phyloP scores from a whole-genome alignment of 352 stramenopile genomes.

The Phytophthora tubulina region DNA sequence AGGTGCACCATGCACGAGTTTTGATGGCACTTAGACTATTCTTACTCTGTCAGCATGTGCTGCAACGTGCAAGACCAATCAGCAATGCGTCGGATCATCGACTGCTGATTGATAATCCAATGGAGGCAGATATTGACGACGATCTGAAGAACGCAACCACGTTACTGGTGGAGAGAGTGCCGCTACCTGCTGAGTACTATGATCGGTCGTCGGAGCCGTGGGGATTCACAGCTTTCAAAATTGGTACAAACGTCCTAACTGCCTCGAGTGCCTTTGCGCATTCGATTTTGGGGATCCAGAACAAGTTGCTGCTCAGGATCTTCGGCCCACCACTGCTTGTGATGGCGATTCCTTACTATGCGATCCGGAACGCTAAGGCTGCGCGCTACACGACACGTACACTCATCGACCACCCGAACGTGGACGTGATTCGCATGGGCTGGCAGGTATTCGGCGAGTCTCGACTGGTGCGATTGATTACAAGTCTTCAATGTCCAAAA shows the following conservation, averaged over 20 bases:
- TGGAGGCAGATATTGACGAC: constrained; percentile 90
- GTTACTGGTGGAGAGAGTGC: constrained; percentile 82
- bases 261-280: constrained; percentile 84
- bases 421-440: constrained; percentile 88
- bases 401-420: constrained; percentile 82
- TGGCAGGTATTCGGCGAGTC: constrained; percentile 90
- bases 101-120: constrained; percentile 84
- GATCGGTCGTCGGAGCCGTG: constrained; percentile 83
- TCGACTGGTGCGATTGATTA: constrained; percentile 71
- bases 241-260: constrained; percentile 80
- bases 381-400: constrained; percentile 79
- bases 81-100: constrained; percentile 79
- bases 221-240: constrained; percentile 87
- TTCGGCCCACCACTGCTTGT: constrained; percentile 70
- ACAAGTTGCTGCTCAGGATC: constrained; percentile 70
- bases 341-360: constrained; percentile 86
- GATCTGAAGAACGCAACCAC: constrained; percentile 88
- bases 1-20: constrained; percentile 86
- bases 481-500: constrained; percentile 67
- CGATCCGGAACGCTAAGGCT: constrained; percentile 77
- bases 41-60: constrained; percentile 83
- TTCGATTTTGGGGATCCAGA: constrained; percentile 68
- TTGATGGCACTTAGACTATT: constrained; percentile 88
- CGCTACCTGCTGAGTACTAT: constrained; percentile 85
- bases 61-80: constrained; percentile 78